Evolutionary conservation across 2,329 filamentous ascomycete genomes (phyloP).

Genomic region (Monosporascus cannonballus): DNA sequence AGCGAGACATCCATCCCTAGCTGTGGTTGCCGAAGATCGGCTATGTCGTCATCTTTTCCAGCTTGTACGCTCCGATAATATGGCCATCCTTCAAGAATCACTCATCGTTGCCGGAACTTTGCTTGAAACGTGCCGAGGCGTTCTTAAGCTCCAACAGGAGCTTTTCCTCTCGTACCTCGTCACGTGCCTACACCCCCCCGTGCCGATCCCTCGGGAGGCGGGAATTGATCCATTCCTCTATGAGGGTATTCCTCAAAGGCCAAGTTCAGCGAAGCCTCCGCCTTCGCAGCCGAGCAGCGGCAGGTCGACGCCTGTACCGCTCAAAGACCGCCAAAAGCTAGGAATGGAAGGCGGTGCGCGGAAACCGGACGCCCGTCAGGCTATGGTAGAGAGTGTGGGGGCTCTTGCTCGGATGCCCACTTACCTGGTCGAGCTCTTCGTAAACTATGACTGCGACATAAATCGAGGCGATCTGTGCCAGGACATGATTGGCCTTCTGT

Average conservation of each 20-base stretch:
- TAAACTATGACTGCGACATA: constrained; percentile 96
- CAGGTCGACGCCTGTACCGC: constrained; percentile 79
- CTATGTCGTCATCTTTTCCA: constrained; percentile 94
- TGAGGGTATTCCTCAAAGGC: constrained; percentile 84
- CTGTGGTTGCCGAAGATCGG: constrained; percentile 83
- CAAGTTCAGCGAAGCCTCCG: constrained; percentile 74
- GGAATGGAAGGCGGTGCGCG: constrained; percentile 86
- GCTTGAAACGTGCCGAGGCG: constrained; percentile 80
- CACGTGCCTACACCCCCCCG: constrained; percentile 85
- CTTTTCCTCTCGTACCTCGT: constrained; percentile 92
- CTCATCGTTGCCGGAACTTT: constrained; percentile 87
- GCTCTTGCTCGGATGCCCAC: constrained; percentile 87
- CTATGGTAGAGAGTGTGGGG: constrained; percentile 96
- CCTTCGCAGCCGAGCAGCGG: constrained; percentile 72
- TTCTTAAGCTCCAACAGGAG: constrained; percentile 94
- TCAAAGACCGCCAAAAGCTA: constrained; percentile 87
- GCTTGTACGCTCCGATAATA: constrained; percentile 90
- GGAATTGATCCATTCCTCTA: constrained; percentile 90
- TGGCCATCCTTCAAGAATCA: constrained; percentile 89
- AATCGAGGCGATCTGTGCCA: constrained; percentile 89
- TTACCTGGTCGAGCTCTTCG: constrained; percentile 91
- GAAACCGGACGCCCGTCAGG: constrained; percentile 91
- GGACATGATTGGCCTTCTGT: constrained; percentile 88
- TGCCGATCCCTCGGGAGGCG: constrained; percentile 85
- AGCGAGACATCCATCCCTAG: constrained; percentile 82